phyloP scores from a whole-genome alignment of 176 grass and related monocot genomes.

The Poa annua region DNA sequence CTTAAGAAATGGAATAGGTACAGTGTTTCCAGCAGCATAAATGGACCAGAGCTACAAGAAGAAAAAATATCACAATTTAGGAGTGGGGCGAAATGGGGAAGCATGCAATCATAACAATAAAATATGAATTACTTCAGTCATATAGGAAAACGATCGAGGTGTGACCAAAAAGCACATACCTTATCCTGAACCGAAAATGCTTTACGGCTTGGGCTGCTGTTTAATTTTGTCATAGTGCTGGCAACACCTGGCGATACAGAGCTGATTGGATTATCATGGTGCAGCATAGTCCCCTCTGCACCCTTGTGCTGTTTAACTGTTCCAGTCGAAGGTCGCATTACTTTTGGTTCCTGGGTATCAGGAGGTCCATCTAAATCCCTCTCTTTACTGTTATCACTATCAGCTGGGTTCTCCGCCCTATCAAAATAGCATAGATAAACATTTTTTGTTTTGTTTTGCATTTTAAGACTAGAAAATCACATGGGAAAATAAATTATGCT shows the following conservation, averaged over 20 bases:
- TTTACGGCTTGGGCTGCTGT: slow-evolving; percentile 70
- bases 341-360: slow-evolving; percentile 49
- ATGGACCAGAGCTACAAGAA: slow-evolving; percentile 88
- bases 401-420: slow-evolving; percentile 74
- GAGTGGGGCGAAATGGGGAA: not conserved
- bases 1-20: slow-evolving; percentile 96
- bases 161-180: slow-evolving; percentile 50
- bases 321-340: slow-evolving; percentile 41
- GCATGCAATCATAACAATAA: not conserved
- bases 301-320: slow-evolving; percentile 44
- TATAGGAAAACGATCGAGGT: slow-evolving; percentile 21
- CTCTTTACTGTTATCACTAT: slow-evolving; percentile 68
- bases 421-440: slow-evolving; percentile 37
- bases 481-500: slow-evolving; percentile 17
- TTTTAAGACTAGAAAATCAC: slow-evolving; percentile 2
- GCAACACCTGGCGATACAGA: slow-evolving; percentile 34
- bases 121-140: not conserved
- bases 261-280: slow-evolving; percentile 44
- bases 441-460: slow-evolving; percentile 15
- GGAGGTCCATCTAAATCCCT: slow-evolving; percentile 50
- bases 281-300: slow-evolving; percentile 49
- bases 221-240: slow-evolving; percentile 53
- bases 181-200: slow-evolving; percentile 98
- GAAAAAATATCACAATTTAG: slow-evolving; percentile 21
- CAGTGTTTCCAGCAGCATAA: slow-evolving; percentile 93